Conservation (phyloP, 164 flowering plant species). For the Echeveria elegans region DNA sequence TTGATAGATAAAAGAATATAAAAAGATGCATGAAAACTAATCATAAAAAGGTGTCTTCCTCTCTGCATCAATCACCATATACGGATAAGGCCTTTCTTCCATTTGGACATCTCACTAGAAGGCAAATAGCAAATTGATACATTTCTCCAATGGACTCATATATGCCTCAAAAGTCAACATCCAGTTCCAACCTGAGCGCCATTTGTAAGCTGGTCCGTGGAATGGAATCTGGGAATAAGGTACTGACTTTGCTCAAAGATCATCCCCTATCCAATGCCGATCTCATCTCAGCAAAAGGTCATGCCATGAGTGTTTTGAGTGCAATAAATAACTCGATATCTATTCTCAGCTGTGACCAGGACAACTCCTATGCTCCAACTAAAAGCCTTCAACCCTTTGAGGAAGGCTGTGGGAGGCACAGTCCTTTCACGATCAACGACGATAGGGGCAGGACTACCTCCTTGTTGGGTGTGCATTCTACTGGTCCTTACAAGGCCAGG, state of each 20-base stretch:
- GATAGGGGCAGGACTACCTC: not conserved
- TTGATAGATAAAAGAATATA: too few species aligned
- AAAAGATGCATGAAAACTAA: too few species aligned
- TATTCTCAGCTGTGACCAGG: not conserved
- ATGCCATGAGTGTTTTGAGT: not conserved
- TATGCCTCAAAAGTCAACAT: not conserved
- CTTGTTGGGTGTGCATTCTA: not conserved
- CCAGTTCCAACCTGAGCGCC: not conserved
- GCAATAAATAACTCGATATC: not conserved
- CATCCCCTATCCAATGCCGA: not conserved
- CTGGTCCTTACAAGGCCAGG: not conserved
- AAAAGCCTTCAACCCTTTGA: not conserved
- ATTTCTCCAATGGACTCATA: not conserved
- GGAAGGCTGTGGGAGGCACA: not conserved
- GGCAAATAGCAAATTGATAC: too few species aligned
- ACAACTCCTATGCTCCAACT: not conserved
- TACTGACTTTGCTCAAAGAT: not conserved
- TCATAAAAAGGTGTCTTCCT: too few species aligned
- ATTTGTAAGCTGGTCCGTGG: not conserved
- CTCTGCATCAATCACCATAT: too few species aligned
- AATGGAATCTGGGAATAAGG: not conserved
- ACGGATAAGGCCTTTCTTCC: too few species aligned
- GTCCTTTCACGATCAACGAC: not conserved
- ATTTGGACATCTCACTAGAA: too few species aligned
- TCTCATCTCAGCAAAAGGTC: not conserved